phyloP scores from a whole-genome alignment of 108 stramenopile species.

The Aurantiochytrium sp. region DNA sequence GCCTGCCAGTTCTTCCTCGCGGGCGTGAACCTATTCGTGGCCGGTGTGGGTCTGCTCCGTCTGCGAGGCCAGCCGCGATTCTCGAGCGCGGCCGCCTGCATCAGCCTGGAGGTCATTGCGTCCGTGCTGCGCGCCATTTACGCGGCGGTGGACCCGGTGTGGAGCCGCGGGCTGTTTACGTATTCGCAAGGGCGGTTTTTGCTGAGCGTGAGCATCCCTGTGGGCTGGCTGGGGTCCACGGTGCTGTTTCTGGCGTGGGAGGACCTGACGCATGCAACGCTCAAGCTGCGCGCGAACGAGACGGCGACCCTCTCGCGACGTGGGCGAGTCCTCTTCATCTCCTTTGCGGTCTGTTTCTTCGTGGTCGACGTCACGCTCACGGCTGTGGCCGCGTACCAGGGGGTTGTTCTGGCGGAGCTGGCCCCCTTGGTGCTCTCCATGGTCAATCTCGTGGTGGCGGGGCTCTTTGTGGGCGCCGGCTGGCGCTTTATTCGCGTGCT shows the following conservation, averaged over 20 bases:
- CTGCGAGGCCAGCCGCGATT: neutral
- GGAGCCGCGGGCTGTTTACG: conserved; percentile 2
- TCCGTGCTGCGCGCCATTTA: neutral
- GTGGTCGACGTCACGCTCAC: neutral
- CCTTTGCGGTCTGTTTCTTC: neutral
- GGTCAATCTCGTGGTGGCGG: neutral
- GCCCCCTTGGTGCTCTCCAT: neutral
- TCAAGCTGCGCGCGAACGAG: neutral
- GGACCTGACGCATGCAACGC: neutral
- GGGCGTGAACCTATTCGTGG: neutral
- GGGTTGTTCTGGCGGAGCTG: neutral
- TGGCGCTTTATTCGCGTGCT: neutral
- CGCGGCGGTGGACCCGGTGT: neutral
- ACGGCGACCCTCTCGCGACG: neutral
- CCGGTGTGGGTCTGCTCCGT: neutral
- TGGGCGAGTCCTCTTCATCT: neutral
- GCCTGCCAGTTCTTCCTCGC: neutral
- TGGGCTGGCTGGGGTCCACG: neutral
- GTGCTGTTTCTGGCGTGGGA: neutral
- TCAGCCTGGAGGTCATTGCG: neutral
- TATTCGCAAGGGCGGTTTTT: neutral
- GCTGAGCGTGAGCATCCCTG: neutral
- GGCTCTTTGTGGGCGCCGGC: neutral
- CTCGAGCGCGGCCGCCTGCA: neutral
- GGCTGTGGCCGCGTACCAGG: neutral